Conservation (phyloP, 768 basidiomycete species). For the Rubroboletus pulcherrimus region DNA sequence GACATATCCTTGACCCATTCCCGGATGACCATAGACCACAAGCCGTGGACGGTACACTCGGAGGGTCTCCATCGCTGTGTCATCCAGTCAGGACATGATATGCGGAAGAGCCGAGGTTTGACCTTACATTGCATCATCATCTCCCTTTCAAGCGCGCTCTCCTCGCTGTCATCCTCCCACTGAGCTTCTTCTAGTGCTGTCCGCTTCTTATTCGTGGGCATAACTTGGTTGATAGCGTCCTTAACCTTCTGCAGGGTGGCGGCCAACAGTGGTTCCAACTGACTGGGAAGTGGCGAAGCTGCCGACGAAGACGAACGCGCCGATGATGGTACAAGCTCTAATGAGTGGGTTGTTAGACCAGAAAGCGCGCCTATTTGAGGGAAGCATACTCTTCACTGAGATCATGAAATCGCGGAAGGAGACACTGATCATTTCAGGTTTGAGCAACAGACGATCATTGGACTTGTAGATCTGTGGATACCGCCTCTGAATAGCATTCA, state of each 20-base stretch:
- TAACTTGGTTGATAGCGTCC: constrained; percentile 59
- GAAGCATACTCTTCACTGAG: constrained; percentile 80
- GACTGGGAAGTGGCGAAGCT: constrained; percentile 79
- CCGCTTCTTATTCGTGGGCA: constrained; percentile 79
- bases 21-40: constrained; percentile 70
- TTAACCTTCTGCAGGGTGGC: constrained; percentile 70
- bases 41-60: constrained; percentile 89
- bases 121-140: constrained; percentile 79
- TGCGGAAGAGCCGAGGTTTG: background rate
- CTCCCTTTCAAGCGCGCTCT: constrained; percentile 86
- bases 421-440: constrained; percentile 81
- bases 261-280: constrained; percentile 75
- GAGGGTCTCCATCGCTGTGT: constrained; percentile 82
- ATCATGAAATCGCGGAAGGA: constrained; percentile 94
- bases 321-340: constrained; percentile 93
- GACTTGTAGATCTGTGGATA: constrained; percentile 98
- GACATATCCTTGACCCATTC: constrained; percentile 90
- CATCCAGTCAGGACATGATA: constrained; percentile 1
- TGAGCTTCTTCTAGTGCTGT: constrained; percentile 93
- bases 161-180: constrained; percentile 77
- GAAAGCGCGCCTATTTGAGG: background rate
- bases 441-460: constrained; percentile 75
- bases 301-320: constrained; percentile 85
- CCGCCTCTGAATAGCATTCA: constrained; percentile 92
- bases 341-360: constrained; percentile 5